Percentiles rank a stretch among this genome's conserved stretches.
Conservation (phyloP, 768 basidiomycete genomes). For the Clathrus columnatus region DNA sequence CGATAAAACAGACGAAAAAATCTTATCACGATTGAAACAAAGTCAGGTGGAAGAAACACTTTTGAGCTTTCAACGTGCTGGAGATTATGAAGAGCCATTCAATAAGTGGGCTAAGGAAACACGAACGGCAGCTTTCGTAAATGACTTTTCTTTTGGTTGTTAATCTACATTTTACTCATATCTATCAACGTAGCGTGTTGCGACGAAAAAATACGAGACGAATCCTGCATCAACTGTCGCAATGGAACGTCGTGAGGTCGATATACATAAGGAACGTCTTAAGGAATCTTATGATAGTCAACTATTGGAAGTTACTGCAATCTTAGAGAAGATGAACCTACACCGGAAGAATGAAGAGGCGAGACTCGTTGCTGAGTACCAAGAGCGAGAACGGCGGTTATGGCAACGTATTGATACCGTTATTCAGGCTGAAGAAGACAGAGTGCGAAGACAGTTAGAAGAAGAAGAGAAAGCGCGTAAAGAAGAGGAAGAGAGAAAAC, state of each 20-base stretch:
- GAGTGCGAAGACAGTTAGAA: slow-evolving; percentile 40
- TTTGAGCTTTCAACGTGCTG: slow-evolving; percentile 41
- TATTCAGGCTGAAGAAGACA: slow-evolving; percentile 58
- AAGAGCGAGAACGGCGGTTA: slow-evolving; percentile 32
- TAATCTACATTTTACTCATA: neutral
- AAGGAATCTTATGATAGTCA: slow-evolving; percentile 37
- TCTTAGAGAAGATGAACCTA: slow-evolving; percentile 35
- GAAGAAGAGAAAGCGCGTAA: slow-evolving; percentile 40
- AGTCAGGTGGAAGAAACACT: slow-evolving; percentile 36
- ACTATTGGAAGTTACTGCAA: slow-evolving; percentile 39
- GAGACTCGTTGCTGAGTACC: slow-evolving; percentile 36
- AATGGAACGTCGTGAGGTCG: slow-evolving; percentile 17
- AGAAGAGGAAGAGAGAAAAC: slow-evolving; percentile 38
- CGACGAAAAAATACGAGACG: slow-evolving; percentile 22
- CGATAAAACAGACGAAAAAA: slow-evolving; percentile 16
- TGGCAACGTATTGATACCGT: slow-evolving; percentile 54
- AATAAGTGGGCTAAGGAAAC: slow-evolving; percentile 44
- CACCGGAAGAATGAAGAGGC: slow-evolving; percentile 40
- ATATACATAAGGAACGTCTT: slow-evolving; percentile 20
- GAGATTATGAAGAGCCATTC: slow-evolving; percentile 41
- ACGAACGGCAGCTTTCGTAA: slow-evolving; percentile 37
- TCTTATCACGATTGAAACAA: slow-evolving; percentile 24
- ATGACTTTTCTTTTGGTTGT: slow-evolving; percentile 9
- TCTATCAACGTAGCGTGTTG: slow-evolving; percentile 13
- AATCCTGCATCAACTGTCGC: slow-evolving; percentile 5